Conservation (phyloP, 192 early-diverging fungal genomes). For the Allomyces javanicus region DNA sequence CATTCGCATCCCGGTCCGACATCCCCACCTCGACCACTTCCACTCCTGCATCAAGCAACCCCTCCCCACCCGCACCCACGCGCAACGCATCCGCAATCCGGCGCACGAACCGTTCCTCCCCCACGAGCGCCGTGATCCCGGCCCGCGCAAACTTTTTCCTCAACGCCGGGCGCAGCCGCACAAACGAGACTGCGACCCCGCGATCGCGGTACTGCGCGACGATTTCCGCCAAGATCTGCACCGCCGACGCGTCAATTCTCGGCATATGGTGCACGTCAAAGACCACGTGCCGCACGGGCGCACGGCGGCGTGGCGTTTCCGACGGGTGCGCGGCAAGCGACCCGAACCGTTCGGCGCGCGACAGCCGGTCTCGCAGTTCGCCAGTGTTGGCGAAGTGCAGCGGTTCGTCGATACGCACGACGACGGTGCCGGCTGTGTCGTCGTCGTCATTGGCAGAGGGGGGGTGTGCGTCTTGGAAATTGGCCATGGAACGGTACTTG, state of each 20-base stretch:
- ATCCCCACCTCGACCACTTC: too few relatives aligned
- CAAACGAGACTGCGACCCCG: constrained; percentile 74
- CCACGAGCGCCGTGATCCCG: constrained; percentile 23
- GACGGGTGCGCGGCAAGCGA: constrained; percentile 89
- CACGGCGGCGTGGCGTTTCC: constrained; percentile 54
- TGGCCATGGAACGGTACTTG: too few relatives aligned
- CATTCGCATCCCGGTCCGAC: too few relatives aligned
- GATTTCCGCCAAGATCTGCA: constrained; percentile 74
- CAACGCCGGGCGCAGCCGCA: constrained; percentile 57
- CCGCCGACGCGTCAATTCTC: constrained; percentile 77
- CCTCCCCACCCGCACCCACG: too few relatives aligned
- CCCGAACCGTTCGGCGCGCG: constrained; percentile 82
- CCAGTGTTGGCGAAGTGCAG: constrained; percentile 96
- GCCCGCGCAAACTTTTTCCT: constrained; percentile 49
- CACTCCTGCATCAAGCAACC: too few relatives aligned
- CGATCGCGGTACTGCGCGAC: constrained; percentile 66
- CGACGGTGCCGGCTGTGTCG: constrained; percentile 59
- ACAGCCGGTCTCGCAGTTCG: constrained; percentile 82
- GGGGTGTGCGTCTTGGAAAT: too few relatives aligned
- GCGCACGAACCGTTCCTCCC: too few relatives aligned
- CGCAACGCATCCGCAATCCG: too few relatives aligned
- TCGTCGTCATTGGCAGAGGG: constrained; percentile 26
- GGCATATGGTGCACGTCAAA: constrained; percentile 86
- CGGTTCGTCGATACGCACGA: constrained; percentile 80
- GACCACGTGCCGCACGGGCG: constrained; percentile 52